Evolutionary conservation across 305 asterid species (phyloP).

Genomic region (Fraxinus angustifolia): DNA sequence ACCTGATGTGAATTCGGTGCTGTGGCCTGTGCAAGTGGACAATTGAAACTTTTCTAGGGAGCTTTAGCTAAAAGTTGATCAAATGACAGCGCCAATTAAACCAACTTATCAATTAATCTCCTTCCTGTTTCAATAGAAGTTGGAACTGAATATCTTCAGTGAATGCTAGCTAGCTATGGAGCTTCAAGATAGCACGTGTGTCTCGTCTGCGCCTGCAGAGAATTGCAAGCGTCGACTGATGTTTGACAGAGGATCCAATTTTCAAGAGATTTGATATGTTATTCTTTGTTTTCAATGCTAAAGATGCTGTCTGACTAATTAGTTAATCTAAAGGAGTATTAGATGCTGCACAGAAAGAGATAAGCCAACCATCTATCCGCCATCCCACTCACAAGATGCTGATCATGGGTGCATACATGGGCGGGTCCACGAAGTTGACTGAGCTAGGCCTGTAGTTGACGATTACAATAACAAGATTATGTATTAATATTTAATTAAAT

Average conservation of each 20-base stretch:
- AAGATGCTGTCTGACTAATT: conserved; percentile 5
- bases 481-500: too few relatives aligned
- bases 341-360: conserved; percentile 39
- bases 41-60: conserved; percentile 12
- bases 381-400: conserved; percentile 41
- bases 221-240: background rate
- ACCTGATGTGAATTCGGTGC: conserved; percentile 18
- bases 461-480: too few relatives aligned
- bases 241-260: background rate
- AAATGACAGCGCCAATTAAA: conserved; percentile 7
- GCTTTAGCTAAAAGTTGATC: conserved; percentile 18
- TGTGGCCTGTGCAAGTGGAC: conserved; percentile 22
- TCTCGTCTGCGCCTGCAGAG: background rate
- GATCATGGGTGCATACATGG: too few relatives aligned
- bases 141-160: background rate
- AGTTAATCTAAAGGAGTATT: conserved; percentile 27
- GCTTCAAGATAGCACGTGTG: background rate
- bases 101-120: background rate
- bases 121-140: background rate
- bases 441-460: too few relatives aligned
- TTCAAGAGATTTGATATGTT: conserved; percentile 33
- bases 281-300: conserved; percentile 22
- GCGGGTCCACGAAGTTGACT: too few relatives aligned
- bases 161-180: background rate
- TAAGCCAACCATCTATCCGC: conserved; percentile 26